Evolutionary conservation across 2,329 filamentous ascomycete genomes (phyloP).

Genomic region (Botrytis tulipae): DNA sequence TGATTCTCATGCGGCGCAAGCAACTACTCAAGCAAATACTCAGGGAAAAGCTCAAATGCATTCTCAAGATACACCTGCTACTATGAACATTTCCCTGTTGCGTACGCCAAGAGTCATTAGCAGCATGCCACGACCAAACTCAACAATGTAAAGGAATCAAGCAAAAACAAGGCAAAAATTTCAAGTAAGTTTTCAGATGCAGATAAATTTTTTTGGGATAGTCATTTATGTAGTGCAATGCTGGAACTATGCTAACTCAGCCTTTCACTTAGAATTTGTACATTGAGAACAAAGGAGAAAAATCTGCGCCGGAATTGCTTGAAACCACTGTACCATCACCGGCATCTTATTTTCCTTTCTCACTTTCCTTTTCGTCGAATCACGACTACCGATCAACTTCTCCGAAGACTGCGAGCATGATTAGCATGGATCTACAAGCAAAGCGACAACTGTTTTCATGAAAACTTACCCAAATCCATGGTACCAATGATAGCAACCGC

Average conservation of each 20-base stretch:
- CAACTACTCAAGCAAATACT: neutral
- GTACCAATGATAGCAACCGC: slow-evolving; percentile 93
- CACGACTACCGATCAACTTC: slow-evolving; percentile 52
- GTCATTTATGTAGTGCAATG: slow-evolving; percentile 12
- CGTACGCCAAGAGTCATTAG: slow-evolving; percentile 10
- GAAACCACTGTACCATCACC: slow-evolving; percentile 8
- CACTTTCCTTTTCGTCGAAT: slow-evolving; percentile 22
- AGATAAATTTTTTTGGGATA: neutral
- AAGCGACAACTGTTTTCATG: slow-evolving; percentile 16
- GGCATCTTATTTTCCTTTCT: slow-evolving; percentile 29
- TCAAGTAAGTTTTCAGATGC: slow-evolving; percentile 6
- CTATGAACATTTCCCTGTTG: neutral
- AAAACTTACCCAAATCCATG: slow-evolving; percentile 74
- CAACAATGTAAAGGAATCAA: slow-evolving; percentile 11
- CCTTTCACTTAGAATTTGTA: slow-evolving; percentile 27
- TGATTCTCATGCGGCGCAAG: neutral
- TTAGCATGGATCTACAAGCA: slow-evolving; percentile 28
- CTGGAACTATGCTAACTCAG: slow-evolving; percentile 16
- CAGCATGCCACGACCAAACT: slow-evolving; percentile 15
- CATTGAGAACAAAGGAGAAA: slow-evolving; percentile 28
- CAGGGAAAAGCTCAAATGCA: neutral
- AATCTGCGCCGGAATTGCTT: slow-evolving; percentile 20
- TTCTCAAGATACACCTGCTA: neutral
- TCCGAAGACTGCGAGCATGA: slow-evolving; percentile 35
- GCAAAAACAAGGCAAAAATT: slow-evolving; percentile 2